Evolutionary conservation across 257 asterid species (phyloP).

Genomic region (Nemophila menziesii): DNA sequence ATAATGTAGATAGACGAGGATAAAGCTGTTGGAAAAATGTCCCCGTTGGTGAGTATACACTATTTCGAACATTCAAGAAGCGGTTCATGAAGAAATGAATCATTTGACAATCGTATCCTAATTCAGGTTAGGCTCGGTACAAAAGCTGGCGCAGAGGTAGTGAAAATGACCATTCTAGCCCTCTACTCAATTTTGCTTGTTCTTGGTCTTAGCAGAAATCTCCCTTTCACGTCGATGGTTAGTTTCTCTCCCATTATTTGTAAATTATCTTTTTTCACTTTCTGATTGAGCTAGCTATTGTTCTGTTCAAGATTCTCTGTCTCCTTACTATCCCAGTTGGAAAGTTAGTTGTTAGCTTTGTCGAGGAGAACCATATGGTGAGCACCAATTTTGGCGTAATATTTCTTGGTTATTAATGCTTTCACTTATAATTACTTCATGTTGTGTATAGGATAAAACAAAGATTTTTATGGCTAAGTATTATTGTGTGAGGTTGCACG

Average conservation of each 20-base stretch:
- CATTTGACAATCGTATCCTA: slow-evolving; percentile 6
- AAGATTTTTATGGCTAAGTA: slow-evolving; percentile 74
- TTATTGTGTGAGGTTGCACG: slow-evolving; percentile 69
- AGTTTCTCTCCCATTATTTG: slow-evolving; percentile 8
- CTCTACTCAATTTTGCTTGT: slow-evolving; percentile 42
- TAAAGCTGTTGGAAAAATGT: slow-evolving; percentile 51
- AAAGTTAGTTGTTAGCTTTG: slow-evolving; percentile 35
- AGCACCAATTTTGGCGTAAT: slow-evolving; percentile 13
- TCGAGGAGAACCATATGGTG: slow-evolving; percentile 51
- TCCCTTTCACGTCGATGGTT: slow-evolving; percentile 60
- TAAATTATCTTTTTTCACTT: neutral
- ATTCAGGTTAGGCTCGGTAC: slow-evolving; percentile 74
- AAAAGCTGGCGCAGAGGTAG: slow-evolving; percentile 44
- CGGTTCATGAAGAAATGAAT: neutral
- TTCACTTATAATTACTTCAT: neutral
- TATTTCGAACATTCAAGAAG: neutral
- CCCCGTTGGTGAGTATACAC: slow-evolving; percentile 59
- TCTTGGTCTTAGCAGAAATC: slow-evolving; percentile 46
- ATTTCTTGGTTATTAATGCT: neutral
- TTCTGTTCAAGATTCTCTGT: slow-evolving; percentile 41
- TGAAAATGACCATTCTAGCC: slow-evolving; percentile 36
- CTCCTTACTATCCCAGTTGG: slow-evolving; percentile 61
- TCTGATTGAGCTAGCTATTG: neutral
- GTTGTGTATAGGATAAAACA: slow-evolving; percentile 34
- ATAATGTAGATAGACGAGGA: slow-evolving; percentile 56